Evolutionary conservation across 2,329 filamentous ascomycete genomes (phyloP).

Genomic region (Ophiostoma angusticollis): DNA sequence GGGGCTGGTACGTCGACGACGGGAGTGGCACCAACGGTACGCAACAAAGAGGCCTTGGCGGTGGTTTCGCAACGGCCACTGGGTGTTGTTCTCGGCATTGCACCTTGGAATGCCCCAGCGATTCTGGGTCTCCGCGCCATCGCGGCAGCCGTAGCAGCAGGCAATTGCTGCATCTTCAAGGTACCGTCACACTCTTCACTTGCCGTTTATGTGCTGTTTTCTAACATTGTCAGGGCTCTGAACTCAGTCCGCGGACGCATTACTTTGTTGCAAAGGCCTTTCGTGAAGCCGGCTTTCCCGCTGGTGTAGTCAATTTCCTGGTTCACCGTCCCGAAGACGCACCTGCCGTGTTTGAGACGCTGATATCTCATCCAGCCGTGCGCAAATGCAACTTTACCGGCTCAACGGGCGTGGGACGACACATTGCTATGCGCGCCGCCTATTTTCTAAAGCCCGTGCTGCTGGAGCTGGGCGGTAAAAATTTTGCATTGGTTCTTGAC

Average conservation of each 20-base stretch:
- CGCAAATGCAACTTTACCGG: constrained; percentile 84
- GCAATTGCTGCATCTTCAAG: constrained; percentile 1
- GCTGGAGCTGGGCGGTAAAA: constrained; percentile 75
- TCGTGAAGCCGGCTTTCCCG: constrained; percentile 13
- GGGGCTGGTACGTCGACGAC: background rate
- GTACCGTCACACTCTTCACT: background rate
- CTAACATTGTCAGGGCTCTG: constrained; percentile 2
- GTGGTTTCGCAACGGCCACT: background rate
- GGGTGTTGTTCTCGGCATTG: constrained; percentile 2
- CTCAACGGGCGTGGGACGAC: constrained; percentile 57
- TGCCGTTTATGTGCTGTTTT: background rate
- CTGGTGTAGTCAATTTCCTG: constrained; percentile 61
- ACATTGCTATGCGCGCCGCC: constrained; percentile 57
- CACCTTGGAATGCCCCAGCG: constrained; percentile 1
- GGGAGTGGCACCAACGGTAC: background rate
- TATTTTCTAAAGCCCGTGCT: constrained; percentile 66
- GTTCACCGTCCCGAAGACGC: constrained; percentile 54
- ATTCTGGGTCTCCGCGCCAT: background rate
- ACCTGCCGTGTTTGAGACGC: constrained; percentile 48
- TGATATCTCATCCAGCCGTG: constrained; percentile 55
- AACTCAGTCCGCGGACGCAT: constrained; percentile 4
- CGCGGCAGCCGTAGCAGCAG: background rate
- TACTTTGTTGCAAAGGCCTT: constrained; percentile 4
- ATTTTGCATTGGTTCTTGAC: constrained; percentile 62
- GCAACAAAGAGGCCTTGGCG: background rate